Base-by-base conservation (phyloP, 176 grass and related monocot species). In the Carex kokanica region DNA sequence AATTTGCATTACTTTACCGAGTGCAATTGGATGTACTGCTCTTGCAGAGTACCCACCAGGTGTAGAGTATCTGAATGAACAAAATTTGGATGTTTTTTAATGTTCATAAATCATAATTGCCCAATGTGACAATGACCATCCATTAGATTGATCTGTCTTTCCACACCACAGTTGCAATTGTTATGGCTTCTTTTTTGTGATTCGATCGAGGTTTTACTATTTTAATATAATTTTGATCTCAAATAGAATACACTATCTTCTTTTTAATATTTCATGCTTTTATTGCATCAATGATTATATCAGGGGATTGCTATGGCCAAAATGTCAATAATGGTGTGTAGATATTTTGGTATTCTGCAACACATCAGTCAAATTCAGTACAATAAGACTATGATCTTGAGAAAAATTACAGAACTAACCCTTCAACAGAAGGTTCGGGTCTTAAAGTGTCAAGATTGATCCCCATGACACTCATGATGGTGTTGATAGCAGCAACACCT, bases 401-500 rank as follows among this genome's bases (percentile, higher is more conserved):
- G 14, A 5, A 55, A 86, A 79, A 31, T 64, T 49, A 63, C 20
- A 53, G 78, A 90, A 87, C 86, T 88, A 82, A 99, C 96, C 93
- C 96, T 78, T 95, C 93, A 6, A 95, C 96, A n/a, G 88, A 92
- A 79, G 96, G 93, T 85, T 99, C 91, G 2, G 96, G 96, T 27
- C 86, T 92, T 85, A 95, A 78, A 52, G 93, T 99, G 75, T 93
- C 91, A 60, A 95, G 91, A 88, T 99, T 68, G 62, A 99, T 99
- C 49, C 93, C 96, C 96, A 99, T 99, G 24, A 99, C 91, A 65
- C 93, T 99, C 96, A 99, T 92, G 64, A 99, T 99, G 79, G 96
- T 99, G 85, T 99, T 99, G 82, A 99, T 99, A 78, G 93, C 93
- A 80, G 93, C 83, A 68, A 99, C 78, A 45, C 96, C 96, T 87